Evolutionary conservation across 2,329 filamentous ascomycete species (phyloP), one percentile per base, ranked within the genome.

Genomic region (Didymellaceae sp.): DNA sequence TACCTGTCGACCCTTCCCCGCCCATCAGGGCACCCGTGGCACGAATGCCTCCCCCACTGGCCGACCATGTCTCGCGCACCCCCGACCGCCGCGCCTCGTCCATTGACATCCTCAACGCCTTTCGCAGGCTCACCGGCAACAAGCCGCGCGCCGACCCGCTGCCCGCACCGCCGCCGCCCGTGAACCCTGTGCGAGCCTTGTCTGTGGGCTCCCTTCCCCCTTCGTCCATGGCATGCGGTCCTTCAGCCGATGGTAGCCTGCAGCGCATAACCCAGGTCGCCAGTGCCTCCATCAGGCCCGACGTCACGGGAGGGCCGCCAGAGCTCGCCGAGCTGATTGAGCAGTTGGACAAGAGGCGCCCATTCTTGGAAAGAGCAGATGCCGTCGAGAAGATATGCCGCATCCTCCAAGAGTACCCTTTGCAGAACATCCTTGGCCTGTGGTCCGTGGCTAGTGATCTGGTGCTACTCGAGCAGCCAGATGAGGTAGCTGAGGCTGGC

Each of bases 31-130:
- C 52, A 30, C 31, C 52, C 46, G 46, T 53, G 48, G 38, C 54
- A 57, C 68, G 57, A 54, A 75, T 75, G 73, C 71, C 73, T 73
- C 69, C 71, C 40, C 58, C 71, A 33, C 42, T 38, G 21, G 34
- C 63, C 31, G 65, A 65, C 52, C 35, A 73, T 70, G 69, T 55
- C 53, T 65, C 70, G 22, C 69, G 63, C 57, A 72, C 71, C 45
- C 72, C 72, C 52, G 68, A 74, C 52, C 59, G 71, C 49, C 69
- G 68, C 50, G 64, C 71, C 57, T 74, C 73, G 45, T 70, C 71
- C 52, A 66, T 70, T 37, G 58, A 66, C 41, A 64, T 75, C 47
- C 67, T 75, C 53, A 66, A 64, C 33, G 70, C 71, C 57, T 75
- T 74, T 55, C 64, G 69, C 47, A 62, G 61, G 28, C 63, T 75